Conservation (phyloP, 495 filamentous ascomycete genomes). For the Podospora anserina region DNA sequence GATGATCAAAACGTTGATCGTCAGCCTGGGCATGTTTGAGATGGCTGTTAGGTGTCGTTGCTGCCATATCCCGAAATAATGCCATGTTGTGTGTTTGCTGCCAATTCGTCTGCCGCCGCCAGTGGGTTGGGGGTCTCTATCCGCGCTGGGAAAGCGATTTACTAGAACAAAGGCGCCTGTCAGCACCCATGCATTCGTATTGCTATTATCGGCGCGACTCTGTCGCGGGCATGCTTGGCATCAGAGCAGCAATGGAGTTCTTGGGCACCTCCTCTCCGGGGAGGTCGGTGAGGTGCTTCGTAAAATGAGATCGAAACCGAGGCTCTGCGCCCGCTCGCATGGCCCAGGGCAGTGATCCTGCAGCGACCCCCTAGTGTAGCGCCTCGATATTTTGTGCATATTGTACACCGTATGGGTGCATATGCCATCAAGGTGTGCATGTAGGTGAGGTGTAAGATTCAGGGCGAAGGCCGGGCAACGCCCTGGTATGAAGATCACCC, state of each 20-base stretch:
- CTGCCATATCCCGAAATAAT: neutral
- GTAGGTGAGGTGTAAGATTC: neutral
- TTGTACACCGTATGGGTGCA: conserved; percentile 8
- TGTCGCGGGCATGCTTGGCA: conserved; percentile 5
- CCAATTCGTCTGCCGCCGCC: neutral
- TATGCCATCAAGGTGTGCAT: neutral
- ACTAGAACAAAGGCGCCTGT: neutral
- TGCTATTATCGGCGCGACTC: conserved; percentile 2
- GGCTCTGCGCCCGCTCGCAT: conserved; percentile 17
- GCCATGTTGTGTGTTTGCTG: neutral
- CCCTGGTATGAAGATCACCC: neutral
- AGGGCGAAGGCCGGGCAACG: neutral
- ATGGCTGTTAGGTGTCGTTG: neutral
- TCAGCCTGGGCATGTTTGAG: neutral
- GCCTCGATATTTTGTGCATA: neutral
- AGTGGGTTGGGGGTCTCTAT: neutral
- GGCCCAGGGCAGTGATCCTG: conserved; percentile 2
- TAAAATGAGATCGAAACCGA: conserved; percentile 18
- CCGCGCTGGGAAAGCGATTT: neutral
- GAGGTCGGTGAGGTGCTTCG: conserved; percentile 3
- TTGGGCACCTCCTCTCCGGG: neutral
- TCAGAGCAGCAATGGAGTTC: neutral
- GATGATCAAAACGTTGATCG: neutral
- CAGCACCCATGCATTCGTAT: conserved; percentile 2
- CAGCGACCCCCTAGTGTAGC: neutral